A percentile compares a stretch with the other conserved stretches of the same genome.
Conservation (phyloP, 352 stramenopile genomes). For the Globisporangium heterothallicum region DNA sequence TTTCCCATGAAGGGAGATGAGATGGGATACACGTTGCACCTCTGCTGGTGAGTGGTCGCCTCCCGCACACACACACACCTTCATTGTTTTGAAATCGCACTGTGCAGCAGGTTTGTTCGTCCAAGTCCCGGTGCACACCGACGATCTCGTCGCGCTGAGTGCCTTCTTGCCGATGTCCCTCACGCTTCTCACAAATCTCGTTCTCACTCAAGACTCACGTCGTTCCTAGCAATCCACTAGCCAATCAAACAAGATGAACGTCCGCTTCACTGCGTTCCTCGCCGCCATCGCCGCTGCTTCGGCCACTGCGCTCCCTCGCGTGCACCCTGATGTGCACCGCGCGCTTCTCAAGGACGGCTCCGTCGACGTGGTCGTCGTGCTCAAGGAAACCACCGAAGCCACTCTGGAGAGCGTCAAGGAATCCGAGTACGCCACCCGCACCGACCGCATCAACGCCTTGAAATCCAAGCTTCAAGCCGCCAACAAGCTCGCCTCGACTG, state of each 20-base stretch:
- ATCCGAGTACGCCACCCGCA: conserved; percentile 10
- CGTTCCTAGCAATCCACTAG: too few species aligned
- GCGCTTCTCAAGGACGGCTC: conserved; percentile 22
- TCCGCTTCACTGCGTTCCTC: conserved; percentile 5
- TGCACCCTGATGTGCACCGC: conserved; percentile 19
- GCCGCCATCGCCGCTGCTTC: not conserved
- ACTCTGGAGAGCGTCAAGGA: conserved; percentile 16
- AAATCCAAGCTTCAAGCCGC: not conserved
- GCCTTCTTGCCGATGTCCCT: too few species aligned
- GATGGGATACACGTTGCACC: too few species aligned
- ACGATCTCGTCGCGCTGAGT: too few species aligned
- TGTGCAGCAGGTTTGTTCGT: too few species aligned
- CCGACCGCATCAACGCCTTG: conserved; percentile 14
- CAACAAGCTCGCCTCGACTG: not conserved
- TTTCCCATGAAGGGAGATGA: too few species aligned
- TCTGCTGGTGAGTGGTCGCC: too few species aligned
- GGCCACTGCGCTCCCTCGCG: not conserved
- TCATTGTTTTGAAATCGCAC: too few species aligned
- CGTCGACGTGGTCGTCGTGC: conserved; percentile 31
- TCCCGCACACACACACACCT: too few species aligned
- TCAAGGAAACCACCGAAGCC: conserved; percentile 17
- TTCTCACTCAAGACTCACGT: not conserved
- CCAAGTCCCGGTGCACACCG: too few species aligned
- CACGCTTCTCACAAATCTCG: not conserved
- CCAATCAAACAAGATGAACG: conserved; percentile 8